These are phyloP conservation scores for Bretschneidera sinensis DNA, from an alignment of 345 rosid species.

Conservation along the genomic window DNA sequence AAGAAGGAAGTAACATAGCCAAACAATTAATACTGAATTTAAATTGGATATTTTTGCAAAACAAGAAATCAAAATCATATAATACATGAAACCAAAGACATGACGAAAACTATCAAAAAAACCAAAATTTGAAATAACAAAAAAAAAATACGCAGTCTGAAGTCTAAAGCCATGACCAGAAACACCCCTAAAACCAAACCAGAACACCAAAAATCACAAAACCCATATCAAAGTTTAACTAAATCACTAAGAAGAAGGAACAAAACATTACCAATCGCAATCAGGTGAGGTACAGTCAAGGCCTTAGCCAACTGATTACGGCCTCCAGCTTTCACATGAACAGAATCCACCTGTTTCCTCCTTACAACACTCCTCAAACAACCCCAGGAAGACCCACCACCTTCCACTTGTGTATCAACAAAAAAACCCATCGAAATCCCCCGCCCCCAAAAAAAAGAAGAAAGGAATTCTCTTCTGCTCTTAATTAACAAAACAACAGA, in stretches of 20 bases:
- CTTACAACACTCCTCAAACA: slow-evolving; percentile 47
- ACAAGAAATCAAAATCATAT: background rate
- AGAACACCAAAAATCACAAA: slow-evolving; percentile 1
- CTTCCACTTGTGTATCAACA: slow-evolving; percentile 39
- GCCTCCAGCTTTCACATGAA: slow-evolving; percentile 20
- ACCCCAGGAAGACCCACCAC: slow-evolving; percentile 43
- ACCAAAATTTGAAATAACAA: background rate
- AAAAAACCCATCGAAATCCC: slow-evolving; percentile 39
- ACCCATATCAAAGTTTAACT: background rate
- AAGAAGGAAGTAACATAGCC: too few species aligned
- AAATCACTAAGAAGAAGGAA: background rate
- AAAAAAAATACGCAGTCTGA: background rate
- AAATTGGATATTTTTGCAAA: background rate
- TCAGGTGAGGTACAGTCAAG: slow-evolving; percentile 62
- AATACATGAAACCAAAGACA: background rate
- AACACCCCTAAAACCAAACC: background rate
- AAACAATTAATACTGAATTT: background rate
- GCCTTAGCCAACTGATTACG: slow-evolving; percentile 68
- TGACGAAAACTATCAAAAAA: background rate
- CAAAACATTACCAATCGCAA: slow-evolving; percentile 60
- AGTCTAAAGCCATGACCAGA: background rate
- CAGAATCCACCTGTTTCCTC: slow-evolving; percentile 86
- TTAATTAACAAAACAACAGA: background rate
- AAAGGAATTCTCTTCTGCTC: background rate
- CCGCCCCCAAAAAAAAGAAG: background rate